A percentile compares a stretch with the other conserved stretches of the same genome.
Conservation (phyloP, 345 rosid species). For the Bruguiera sexangula region DNA sequence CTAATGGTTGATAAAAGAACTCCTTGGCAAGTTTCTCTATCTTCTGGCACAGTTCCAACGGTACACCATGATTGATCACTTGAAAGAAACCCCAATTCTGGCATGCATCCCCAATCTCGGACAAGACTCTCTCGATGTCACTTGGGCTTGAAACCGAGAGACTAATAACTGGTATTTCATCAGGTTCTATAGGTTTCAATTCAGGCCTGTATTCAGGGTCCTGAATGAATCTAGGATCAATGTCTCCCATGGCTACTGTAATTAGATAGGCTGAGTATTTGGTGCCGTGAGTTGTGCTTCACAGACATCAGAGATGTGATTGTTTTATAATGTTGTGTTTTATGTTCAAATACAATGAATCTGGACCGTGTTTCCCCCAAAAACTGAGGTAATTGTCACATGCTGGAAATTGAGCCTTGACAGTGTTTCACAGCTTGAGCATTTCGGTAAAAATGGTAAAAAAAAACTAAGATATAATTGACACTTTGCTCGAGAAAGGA, state of each 20-base stretch:
- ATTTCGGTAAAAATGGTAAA: too few species aligned
- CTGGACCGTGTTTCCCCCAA: neutral
- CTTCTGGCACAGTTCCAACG: conserved; percentile 37
- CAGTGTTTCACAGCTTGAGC: too few species aligned
- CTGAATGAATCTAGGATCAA: conserved; percentile 28
- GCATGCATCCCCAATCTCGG: conserved; percentile 59
- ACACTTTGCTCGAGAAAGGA: too few species aligned
- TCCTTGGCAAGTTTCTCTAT: conserved; percentile 40
- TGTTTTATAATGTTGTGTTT: neutral
- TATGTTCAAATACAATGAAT: neutral
- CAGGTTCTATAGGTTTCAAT: neutral
- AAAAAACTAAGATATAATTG: too few species aligned
- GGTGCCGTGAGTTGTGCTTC: neutral
- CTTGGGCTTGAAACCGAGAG: conserved; percentile 35
- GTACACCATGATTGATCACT: conserved; percentile 77
- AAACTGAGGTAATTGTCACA: too few species aligned
- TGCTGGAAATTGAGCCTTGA: too few species aligned
- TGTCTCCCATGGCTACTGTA: conserved; percentile 19
- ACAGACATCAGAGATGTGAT: neutral
- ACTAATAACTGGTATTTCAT: conserved; percentile 43
- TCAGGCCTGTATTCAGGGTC: conserved; percentile 21
- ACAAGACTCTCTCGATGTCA: conserved; percentile 28
- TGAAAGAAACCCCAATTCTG: conserved; percentile 87
- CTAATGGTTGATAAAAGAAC: conserved; percentile 49
- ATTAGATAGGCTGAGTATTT: neutral